A percentile compares a stretch with the other conserved stretches of the same genome.
Conservation (phyloP, 495 filamentous ascomycete species). For the Neurospora sp. region DNA sequence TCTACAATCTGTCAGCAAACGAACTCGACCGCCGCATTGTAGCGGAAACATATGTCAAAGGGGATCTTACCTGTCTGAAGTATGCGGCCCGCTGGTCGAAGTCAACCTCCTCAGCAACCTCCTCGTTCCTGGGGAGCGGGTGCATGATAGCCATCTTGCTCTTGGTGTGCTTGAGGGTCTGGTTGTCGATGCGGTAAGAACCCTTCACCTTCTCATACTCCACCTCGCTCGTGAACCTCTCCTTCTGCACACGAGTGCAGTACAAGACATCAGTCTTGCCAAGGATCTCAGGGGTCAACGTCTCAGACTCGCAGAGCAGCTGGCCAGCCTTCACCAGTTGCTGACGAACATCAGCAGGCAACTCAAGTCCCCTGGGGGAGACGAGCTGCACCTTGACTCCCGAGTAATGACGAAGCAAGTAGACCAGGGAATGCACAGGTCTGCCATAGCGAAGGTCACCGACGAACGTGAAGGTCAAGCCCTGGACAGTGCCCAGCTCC, state of each 20-base stretch:
- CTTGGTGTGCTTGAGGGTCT: conserved; percentile 86
- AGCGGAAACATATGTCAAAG: neutral
- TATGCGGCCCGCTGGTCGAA: conserved; percentile 95
- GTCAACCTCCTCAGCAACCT: conserved; percentile 92
- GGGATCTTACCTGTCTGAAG: conserved; percentile 84
- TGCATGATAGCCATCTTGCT: conserved; percentile 87
- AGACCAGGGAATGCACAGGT: conserved; percentile 87
- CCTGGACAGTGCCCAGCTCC: conserved; percentile 88
- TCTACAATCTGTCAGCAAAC: conserved; percentile 51
- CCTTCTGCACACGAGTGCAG: conserved; percentile 92
- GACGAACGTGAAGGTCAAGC: conserved; percentile 87
- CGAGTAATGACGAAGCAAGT: conserved; percentile 88
- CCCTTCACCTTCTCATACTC: conserved; percentile 84
- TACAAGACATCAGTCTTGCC: conserved; percentile 82
- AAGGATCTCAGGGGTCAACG: conserved; percentile 76
- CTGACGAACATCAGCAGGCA: conserved; percentile 64
- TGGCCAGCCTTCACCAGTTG: conserved; percentile 62
- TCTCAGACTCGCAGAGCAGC: conserved; percentile 59
- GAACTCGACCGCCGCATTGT: neutral
- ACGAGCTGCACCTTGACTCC: conserved; percentile 80
- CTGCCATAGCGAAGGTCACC: conserved; percentile 90
- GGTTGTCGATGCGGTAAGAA: conserved; percentile 77
- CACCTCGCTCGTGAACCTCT: conserved; percentile 69
- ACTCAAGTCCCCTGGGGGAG: conserved; percentile 63
- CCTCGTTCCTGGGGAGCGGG: conserved; percentile 83